Percentiles rank a stretch among this genome's conserved stretches.
phyloP scores from a whole-genome alignment of 306 rosid species.

The Vicia faba region DNA sequence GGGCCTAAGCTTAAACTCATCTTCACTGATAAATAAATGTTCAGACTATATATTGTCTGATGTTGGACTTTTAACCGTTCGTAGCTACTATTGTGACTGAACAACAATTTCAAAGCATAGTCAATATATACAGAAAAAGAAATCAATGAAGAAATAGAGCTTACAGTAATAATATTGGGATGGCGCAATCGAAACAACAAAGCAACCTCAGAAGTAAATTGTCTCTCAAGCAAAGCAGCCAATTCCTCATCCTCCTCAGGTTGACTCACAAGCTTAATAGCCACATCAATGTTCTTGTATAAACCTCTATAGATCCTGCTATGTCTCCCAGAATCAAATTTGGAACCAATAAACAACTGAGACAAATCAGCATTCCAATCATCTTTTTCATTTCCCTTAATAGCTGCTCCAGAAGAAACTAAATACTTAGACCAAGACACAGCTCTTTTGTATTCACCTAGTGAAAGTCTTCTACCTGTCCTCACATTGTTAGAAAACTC shows the following conservation, averaged over 20 bases:
- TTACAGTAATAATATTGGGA: conserved; percentile 93
- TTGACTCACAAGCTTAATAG: conserved; percentile 88
- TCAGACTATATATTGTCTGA: too few relatives aligned
- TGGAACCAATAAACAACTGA: conserved; percentile 76
- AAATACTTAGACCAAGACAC: conserved; percentile 96
- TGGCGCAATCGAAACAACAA: conserved; percentile 76
- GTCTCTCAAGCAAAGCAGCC: conserved; percentile 73
- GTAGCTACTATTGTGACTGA: neutral
- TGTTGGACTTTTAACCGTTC: too few relatives aligned
- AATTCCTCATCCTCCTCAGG: conserved; percentile 84
- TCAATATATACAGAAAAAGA: neutral
- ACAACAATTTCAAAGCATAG: neutral
- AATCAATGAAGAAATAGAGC: conserved; percentile 34
- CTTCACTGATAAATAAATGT: too few relatives aligned
- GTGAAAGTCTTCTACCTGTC: conserved; percentile 64
- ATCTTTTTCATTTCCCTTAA: conserved; percentile 79
- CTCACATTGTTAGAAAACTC: conserved; percentile 63
- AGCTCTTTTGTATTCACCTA: conserved; percentile 86
- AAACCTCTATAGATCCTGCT: conserved; percentile 93
- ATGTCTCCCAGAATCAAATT: conserved; percentile 90
- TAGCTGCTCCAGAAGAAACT: conserved; percentile 88
- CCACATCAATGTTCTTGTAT: conserved; percentile 91
- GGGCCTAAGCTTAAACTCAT: too few relatives aligned
- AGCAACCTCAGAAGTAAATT: conserved; percentile 89
- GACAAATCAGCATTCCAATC: conserved; percentile 99